Evolutionary conservation across 768 basidiomycete genomes (phyloP), one percentile per base, ranked within the genome.

Genomic region (Russula earlei): DNA sequence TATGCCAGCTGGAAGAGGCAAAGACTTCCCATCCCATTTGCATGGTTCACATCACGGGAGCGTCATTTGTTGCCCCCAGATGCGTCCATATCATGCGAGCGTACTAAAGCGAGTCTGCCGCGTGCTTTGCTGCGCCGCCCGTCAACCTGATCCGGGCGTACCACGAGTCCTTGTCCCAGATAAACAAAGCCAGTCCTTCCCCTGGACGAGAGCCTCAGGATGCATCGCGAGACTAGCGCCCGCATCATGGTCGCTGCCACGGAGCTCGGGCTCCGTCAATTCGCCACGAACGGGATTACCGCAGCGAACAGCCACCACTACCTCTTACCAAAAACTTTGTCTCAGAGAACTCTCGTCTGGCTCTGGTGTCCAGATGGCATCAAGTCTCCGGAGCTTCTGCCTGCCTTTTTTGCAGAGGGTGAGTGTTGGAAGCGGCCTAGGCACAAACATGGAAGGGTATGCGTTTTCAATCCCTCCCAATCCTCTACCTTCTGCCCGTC

Each of bases 81-180:
- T 92, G 90, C 90, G 74, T 94, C 43, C 91, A 91, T 1, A 83
- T 96, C 67, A 98, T 98, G 94, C 79, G 84, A 64, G 83, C 86
- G 3, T 99, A 98, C 68, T 93, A 97, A 72, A 71, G 72, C 55
- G 89, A 88, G 56, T 71, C 71, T 10, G 77, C 91, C 0, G 84
- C 85, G 19, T 97, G 97, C 75, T 97, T 97, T 69, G 95, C 94
- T 7, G 97, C 93, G 0, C 90, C 92, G 2, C 93, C 92, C 8
- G 89, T 94, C 56, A 95, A 96, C n/a, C n/a, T n/a, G n/a, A n/a
- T n/a, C n/a, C n/a, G n/a, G n/a, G n/a, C n/a, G n/a, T n/a, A n/a
- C n/a, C n/a, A n/a, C n/a, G n/a, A n/a, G n/a, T n/a, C n/a, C n/a
- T n/a, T n/a, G n/a, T n/a, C n/a, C n/a, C n/a, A n/a, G n/a, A n/a